A percentile compares a stretch with the other conserved stretches of the same genome.
phyloP scores from a whole-genome alignment of 805 yeast species.

The Saccharomycopsis fodiens region DNA sequence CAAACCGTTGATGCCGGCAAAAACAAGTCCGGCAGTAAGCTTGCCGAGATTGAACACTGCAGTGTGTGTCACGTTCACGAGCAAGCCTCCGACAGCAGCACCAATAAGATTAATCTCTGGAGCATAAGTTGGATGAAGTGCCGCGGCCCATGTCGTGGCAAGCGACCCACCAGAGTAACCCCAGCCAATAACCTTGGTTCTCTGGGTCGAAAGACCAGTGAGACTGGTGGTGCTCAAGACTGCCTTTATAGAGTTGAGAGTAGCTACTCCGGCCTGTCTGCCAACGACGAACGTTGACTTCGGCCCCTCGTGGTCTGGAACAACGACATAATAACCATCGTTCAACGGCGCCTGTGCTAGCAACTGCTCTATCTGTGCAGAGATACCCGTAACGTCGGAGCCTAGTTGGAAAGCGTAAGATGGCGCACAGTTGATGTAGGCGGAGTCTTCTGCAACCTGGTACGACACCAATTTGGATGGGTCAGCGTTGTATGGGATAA shows the following conservation, averaged over 20 bases:
- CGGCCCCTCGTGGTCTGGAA: no score
- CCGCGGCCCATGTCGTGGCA: not conserved
- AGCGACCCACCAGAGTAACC: no score
- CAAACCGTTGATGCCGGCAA: not conserved
- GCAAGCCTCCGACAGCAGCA: not conserved
- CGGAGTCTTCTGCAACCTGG: no score
- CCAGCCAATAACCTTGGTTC: not conserved
- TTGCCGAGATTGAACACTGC: not conserved
- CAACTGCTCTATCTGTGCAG: not conserved
- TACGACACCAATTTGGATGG: not conserved
- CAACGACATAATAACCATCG: no score
- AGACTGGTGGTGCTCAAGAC: no score
- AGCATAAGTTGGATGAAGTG: no score
- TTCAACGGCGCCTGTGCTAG: not conserved
- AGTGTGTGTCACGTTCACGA: not conserved
- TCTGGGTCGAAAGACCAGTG: not conserved
- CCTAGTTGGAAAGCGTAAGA: not conserved
- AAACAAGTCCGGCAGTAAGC: not conserved
- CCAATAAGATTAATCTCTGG: no score
- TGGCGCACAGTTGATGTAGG: no score
- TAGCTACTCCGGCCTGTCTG: not conserved
- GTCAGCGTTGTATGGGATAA: slow-evolving; percentile 1
- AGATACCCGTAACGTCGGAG: not conserved
- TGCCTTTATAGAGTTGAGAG: no score
- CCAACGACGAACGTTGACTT: not conserved